These are phyloP conservation scores for Phyllosticta ampelicida DNA, from an alignment of 2,329 filamentous ascomycete species.

Conservation along the genomic window DNA sequence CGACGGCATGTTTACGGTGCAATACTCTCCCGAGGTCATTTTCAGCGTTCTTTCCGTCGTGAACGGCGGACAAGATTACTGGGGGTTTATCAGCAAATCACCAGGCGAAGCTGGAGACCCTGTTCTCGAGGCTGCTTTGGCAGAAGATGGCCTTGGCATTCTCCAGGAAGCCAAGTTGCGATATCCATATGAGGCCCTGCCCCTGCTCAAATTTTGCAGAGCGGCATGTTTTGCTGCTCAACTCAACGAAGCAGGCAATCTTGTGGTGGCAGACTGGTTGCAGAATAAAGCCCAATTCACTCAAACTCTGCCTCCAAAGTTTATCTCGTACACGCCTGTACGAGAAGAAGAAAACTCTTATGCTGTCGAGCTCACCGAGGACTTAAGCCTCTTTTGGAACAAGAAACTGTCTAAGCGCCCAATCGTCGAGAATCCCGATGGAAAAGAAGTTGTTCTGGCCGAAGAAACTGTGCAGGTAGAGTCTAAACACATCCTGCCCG, in stretches of 20 bases:
- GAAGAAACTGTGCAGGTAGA: slow-evolving; percentile 31
- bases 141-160: slow-evolving; percentile 42
- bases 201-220: slow-evolving; percentile 63
- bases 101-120: slow-evolving; percentile 20
- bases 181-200: slow-evolving; percentile 76
- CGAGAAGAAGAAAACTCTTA: slow-evolving; percentile 82
- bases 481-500: slow-evolving; percentile 41
- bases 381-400: slow-evolving; percentile 53
- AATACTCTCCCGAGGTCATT: slow-evolving; percentile 64
- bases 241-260: slow-evolving; percentile 38
- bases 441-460: slow-evolving; percentile 15
- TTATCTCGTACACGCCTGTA: slow-evolving; percentile 64
- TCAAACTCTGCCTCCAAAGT: slow-evolving; percentile 59
- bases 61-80: slow-evolving; percentile 35
- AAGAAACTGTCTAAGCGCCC: slow-evolving; percentile 5
- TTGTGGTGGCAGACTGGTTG: slow-evolving; percentile 49
- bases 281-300: slow-evolving; percentile 65
- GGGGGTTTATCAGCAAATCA: slow-evolving; percentile 16
- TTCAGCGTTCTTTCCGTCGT: slow-evolving; percentile 55
- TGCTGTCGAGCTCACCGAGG: slow-evolving; percentile 55
- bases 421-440: neutral
- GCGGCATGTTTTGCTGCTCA: slow-evolving; percentile 44
- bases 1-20: slow-evolving; percentile 53
- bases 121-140: slow-evolving; percentile 42
- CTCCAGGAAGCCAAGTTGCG: slow-evolving; percentile 61